Conservation (phyloP, 2,329 filamentous ascomycete genomes). For the Alternaria incomplexa region DNA sequence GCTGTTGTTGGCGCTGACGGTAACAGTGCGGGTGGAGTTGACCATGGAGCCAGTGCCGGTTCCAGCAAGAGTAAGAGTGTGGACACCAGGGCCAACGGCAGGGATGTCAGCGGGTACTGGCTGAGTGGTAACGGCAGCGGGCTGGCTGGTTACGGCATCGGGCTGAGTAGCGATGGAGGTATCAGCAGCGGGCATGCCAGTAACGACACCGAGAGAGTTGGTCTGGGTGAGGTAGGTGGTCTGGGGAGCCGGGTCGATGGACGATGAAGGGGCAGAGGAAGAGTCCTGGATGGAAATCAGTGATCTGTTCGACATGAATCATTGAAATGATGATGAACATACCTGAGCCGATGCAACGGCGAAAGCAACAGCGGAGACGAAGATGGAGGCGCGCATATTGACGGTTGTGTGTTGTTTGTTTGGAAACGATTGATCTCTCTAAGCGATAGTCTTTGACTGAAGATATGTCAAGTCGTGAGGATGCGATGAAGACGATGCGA, state of each 20-base stretch:
- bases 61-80: slow-evolving; percentile 40
- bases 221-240: slow-evolving; percentile 38
- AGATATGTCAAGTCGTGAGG: slow-evolving; percentile 16
- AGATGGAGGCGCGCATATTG: slow-evolving; percentile 43
- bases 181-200: slow-evolving; percentile 31
- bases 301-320: neutral
- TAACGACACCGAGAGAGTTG: slow-evolving; percentile 45
- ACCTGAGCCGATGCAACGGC: slow-evolving; percentile 40
- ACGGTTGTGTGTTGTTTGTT: slow-evolving; percentile 9
- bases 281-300: slow-evolving; percentile 11
- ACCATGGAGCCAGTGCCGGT: slow-evolving; percentile 28
- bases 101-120: slow-evolving; percentile 43
- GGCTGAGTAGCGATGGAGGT: slow-evolving; percentile 35
- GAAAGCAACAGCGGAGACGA: slow-evolving; percentile 38
- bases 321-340: slow-evolving; percentile 16
- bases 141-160: slow-evolving; percentile 28
- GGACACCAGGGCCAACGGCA: slow-evolving; percentile 43
- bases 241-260: slow-evolving; percentile 36
- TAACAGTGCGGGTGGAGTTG: slow-evolving; percentile 38
- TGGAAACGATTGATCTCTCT: slow-evolving; percentile 9
- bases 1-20: slow-evolving; percentile 45
- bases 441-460: slow-evolving; percentile 19
- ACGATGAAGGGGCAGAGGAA: slow-evolving; percentile 10
- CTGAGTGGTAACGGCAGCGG: slow-evolving; percentile 28
- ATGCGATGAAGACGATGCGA: slow-evolving; percentile 1